Evolutionary conservation across 2,329 filamentous ascomycete species (phyloP), one percentile per base, ranked within the genome.

Genomic region (Fusarium napiforme): DNA sequence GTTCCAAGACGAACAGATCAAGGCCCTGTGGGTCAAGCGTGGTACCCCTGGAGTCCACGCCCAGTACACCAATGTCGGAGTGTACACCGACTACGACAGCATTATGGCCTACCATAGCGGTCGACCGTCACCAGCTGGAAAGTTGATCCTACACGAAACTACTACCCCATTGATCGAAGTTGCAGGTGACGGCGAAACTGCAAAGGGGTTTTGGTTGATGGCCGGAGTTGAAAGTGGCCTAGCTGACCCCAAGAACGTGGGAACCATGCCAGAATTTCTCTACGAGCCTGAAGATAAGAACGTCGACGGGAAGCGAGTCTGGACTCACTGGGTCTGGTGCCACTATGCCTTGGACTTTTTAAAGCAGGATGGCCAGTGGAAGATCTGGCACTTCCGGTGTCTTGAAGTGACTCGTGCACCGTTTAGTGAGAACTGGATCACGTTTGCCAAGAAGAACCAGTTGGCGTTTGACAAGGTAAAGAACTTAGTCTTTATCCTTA

Each of bases 261-360:
- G 30, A 1, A 19, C 55, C 2, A 57, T 46, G 55, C 55, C 55
- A 1, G 18, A 57, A 1, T 46, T 36, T n/a, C 39, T 57, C 7
- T 57, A 57, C 9, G 55, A 46, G 0, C 30, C 55, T 18, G 39
- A 47, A 5, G 39, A 57, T 4, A 28, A 57, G 28, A 57, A 47
- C 5, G 14, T 57, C 4, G n/a, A 57, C 1, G n/a, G n/a, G 0
- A 57, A 47, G 3, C 0, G 46, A 23, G 46, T 49, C 3, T 49
- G 46, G 46, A 49, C 46, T 18, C 28, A 49, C 10, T 32, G 46
- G 28, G 46, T 49, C 5, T 49, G 46, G 46, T 49, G 46, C 11
- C 28, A 49, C 15, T 49, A 49, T 32, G 46, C 46, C 0, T 1
- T 49, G 28, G 53, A 57, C n/a, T 26, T 57, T 46, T n/a, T 57